phyloP scores from a whole-genome alignment of 768 basidiomycete genomes.

The Pleurotus cornucopiae region DNA sequence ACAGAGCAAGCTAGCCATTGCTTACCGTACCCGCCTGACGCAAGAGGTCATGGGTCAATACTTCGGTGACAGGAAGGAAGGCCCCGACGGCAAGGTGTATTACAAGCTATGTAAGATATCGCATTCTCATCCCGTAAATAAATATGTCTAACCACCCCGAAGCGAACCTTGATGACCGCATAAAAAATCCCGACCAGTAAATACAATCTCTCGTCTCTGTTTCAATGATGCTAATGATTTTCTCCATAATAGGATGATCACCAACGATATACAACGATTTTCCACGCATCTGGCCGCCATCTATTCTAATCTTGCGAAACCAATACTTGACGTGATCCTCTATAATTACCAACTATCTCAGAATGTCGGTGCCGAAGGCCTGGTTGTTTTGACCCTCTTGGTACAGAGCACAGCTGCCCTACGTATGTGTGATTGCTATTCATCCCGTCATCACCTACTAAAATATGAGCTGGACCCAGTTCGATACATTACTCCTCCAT shows the following conservation, averaged over 20 bases:
- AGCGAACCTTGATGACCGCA: slow-evolving; percentile 94
- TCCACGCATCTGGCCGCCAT: slow-evolving; percentile 88
- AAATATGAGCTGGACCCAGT: slow-evolving; percentile 41
- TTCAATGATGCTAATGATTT: slow-evolving; percentile 10
- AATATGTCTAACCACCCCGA: slow-evolving; percentile 5
- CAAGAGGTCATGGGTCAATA: slow-evolving; percentile 80
- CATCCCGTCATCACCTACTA: neutral
- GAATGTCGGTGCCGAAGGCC: slow-evolving; percentile 92
- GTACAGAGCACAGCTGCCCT: slow-evolving; percentile 83
- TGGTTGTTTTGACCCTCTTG: slow-evolving; percentile 75
- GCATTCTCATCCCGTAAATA: neutral
- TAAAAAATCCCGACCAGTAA: slow-evolving; percentile 93
- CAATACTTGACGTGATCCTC: slow-evolving; percentile 84
- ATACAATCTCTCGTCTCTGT: slow-evolving; percentile 15
- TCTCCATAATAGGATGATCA: slow-evolving; percentile 68
- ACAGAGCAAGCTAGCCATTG: slow-evolving; percentile 89
- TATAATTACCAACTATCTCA: slow-evolving; percentile 95
- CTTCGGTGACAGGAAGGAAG: slow-evolving; percentile 66
- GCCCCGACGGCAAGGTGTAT: slow-evolving; percentile 76
- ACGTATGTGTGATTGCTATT: slow-evolving; percentile 42
- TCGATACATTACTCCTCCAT: slow-evolving; percentile 83
- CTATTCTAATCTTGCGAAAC: slow-evolving; percentile 92
- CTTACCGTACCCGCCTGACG: slow-evolving; percentile 85
- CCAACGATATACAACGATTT: slow-evolving; percentile 93
- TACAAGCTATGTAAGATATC: slow-evolving; percentile 76